Base-by-base conservation (phyloP, 1,284 basidiomycete species). In the Melampsora americana region DNA sequence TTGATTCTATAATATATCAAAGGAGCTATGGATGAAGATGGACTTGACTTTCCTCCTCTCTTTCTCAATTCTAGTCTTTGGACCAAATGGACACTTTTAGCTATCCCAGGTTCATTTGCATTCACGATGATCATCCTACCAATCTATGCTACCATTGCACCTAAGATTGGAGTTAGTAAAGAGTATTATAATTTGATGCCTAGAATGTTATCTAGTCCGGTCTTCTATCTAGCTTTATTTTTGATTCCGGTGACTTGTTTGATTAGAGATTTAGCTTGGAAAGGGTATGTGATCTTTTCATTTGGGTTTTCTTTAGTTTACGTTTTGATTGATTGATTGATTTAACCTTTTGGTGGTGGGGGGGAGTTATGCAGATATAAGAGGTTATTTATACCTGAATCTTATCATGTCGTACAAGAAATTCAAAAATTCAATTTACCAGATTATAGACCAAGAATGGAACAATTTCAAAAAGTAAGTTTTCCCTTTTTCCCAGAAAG, bases 371-470 rank as follows among this genome's bases (percentile, higher is more conserved):
- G 14, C n/a, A 14, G 48, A 50, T 96, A 95, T 82, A 89, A 90
- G 78, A 87, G 95, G 78, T 95, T 95, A 39, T 98, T 97, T 83
- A 84, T 85, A 78, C 96, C 96, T 0, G 87, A 89, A 65, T 90
- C 93, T 20, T 98, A 98, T 83, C 95, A 99, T 83, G 93, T 99
- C 79, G 94, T 95, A 0, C 95, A 99, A 82, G 96, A 99, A 83
- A 86, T 88, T 69, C 81, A 80, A 61, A 97, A 97, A 85, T 97
- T 96, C 86, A 96, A 97, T 82, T 90, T 97, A 78, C 93, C 94
- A 11, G 96, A 99, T 82, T 97, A 98, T 83, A 87, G 96, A 60
- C 96, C 96, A 1, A 87, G 95, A 76, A 95, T 98, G 85, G 95
- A 96, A 84, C 95, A 99, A 89, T 85, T 85, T 80, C 84, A 84